Percentiles rank a stretch among this genome's conserved stretches.
Conservation (phyloP, 306 rosid species). For the Phaseolus lunatus region DNA sequence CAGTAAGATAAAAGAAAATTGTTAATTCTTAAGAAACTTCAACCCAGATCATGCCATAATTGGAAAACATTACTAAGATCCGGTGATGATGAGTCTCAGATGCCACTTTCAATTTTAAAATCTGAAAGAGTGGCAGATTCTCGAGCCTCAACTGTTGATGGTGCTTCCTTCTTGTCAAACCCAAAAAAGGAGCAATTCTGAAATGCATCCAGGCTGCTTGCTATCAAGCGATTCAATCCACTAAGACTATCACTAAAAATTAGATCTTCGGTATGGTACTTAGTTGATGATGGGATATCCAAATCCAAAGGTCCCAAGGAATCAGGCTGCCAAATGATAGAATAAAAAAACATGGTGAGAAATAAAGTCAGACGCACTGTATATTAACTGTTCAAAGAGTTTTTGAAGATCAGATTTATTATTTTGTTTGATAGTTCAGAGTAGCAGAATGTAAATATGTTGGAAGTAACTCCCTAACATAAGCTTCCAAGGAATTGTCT, state of each 20-base stretch:
- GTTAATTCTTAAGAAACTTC: conserved; percentile 50
- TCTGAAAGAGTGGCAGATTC: conserved; percentile 66
- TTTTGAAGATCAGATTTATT: conserved; percentile 15
- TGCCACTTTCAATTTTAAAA: conserved; percentile 70
- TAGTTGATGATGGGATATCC: conserved; percentile 76
- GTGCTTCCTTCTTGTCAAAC: conserved; percentile 83
- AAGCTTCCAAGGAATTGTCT: conserved; percentile 29
- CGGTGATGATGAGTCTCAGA: conserved; percentile 41
- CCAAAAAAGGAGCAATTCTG: conserved; percentile 97
- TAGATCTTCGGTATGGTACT: conserved; percentile 72
- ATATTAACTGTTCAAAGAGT: background rate
- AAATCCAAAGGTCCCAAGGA: conserved; percentile 89
- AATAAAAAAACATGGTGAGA: conserved; percentile 21
- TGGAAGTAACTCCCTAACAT: conserved; percentile 16
- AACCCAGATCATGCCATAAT: conserved; percentile 39
- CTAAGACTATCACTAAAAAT: conserved; percentile 86
- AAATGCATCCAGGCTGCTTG: conserved; percentile 98
- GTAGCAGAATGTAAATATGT: conserved; percentile 27
- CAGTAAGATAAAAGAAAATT: conserved; percentile 53
- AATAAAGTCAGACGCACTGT: conserved; percentile 19
- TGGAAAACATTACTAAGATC: conserved; percentile 34
- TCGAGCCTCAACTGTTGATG: conserved; percentile 64
- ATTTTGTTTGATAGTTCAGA: conserved; percentile 33
- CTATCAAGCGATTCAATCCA: conserved; percentile 93
- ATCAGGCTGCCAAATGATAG: conserved; percentile 75